Evolutionary conservation across 2,329 filamentous ascomycete species (phyloP), one percentile per base, ranked within the genome.

Genomic region (Teratosphaeria viscida): DNA sequence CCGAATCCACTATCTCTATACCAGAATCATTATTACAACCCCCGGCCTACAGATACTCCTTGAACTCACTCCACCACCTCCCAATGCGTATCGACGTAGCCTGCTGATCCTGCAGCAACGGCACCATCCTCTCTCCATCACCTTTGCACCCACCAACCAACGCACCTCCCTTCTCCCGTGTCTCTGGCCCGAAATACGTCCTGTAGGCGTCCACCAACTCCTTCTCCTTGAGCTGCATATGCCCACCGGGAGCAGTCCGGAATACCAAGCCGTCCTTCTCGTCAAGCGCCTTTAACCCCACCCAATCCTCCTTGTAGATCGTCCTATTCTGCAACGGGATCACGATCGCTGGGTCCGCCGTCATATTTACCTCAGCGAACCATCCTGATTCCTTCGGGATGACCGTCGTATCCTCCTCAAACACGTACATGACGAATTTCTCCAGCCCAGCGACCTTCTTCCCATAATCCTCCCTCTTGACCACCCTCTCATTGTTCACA

Each of bases 301-400:
- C 77, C 94, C 94, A 99, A 76, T 99, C 92, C 75, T 97, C 87
- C 66, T 82, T 83, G 74, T 96, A 99, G 1, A 97, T 78, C 32
- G 75, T 73, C 60, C 89, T 80, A 57, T 91, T 82, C 64, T 82
- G 80, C 71, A 99, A 75, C 16, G 81, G 81, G 54, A 84, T 89
- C 26, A 85, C 78, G 62, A 85, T 81, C 7, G 27, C 27, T 7
- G 53, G 53, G 1, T 78, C 79, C 61, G 70, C 77, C 3, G 85
- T 88, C 37, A 78, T 79, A 73, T 94, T 90, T 55, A 94, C 87
- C 72, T 97, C 91, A 47, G 85, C 84, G 72, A 97, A 99, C 89
- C 91, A 96, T 5, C 87, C 82, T 49, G 86, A 89, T 80, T 96
- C 88, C 79, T 92, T 95, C 49, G 94, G 94, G 56, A 96, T 83